Evolutionary conservation across 139 green algal genomes (phyloP).

Genomic region (Coelastrella sp.): DNA sequence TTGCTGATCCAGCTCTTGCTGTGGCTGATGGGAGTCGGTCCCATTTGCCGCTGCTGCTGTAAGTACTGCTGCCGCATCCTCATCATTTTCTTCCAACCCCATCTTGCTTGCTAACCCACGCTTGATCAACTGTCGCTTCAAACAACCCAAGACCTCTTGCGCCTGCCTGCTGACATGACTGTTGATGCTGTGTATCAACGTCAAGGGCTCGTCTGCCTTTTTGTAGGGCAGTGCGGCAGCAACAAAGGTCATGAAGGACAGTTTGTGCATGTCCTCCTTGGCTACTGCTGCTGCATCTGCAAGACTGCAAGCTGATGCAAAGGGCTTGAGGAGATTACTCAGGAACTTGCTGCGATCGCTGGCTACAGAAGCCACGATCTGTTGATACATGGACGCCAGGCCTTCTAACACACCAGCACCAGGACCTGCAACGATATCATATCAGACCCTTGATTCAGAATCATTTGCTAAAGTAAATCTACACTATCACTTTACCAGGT

Average conservation of each 20-base stretch:
- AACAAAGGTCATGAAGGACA: conserved; percentile 67
- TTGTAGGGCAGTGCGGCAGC: conserved; percentile 70
- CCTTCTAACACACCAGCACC: conserved; percentile 46
- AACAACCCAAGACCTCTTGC: conserved; percentile 13
- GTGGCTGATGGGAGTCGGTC: not conserved
- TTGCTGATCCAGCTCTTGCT: not conserved
- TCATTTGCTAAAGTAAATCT: no score
- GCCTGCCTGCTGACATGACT: conserved; percentile 61
- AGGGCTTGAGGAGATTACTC: conserved; percentile 57
- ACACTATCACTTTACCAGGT: not conserved
- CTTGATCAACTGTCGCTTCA: conserved; percentile 37
- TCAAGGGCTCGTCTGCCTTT: conserved; percentile 77
- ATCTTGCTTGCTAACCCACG: conserved; percentile 14
- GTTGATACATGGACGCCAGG: conserved; percentile 62
- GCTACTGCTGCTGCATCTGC: conserved; percentile 19
- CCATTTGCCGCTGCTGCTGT: not conserved
- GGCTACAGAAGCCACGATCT: not conserved
- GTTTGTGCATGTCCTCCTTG: conserved; percentile 46
- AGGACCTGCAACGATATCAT: not conserved
- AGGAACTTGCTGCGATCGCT: conserved; percentile 53
- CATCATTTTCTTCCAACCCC: conserved; percentile 3
- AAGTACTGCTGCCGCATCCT: conserved; percentile 10
- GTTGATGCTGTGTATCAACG: conserved; percentile 71
- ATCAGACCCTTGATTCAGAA: not conserved
- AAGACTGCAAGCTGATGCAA: conserved; percentile 57